Conservation (phyloP, 2,329 filamentous ascomycete genomes). For the Phyllosticta citribraziliensis region DNA sequence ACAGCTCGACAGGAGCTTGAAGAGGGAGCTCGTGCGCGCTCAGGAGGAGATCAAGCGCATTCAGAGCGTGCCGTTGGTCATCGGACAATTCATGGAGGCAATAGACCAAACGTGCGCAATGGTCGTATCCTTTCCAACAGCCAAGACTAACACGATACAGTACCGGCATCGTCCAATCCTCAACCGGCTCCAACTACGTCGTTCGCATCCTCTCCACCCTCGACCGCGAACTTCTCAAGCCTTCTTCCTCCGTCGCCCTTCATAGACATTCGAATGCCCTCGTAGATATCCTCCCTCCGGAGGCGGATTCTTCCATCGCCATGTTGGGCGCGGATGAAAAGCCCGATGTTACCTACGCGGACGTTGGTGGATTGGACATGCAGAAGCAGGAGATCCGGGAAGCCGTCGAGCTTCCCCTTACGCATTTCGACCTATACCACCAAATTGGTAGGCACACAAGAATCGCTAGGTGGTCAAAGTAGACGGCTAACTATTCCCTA, state of each 20-base stretch:
- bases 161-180: constrained; percentile 97
- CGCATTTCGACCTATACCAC: constrained; percentile 97
- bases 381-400: constrained; percentile 99
- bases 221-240: constrained; percentile 95
- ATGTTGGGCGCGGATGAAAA: constrained; percentile 97
- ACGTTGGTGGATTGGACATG: constrained; percentile 97
- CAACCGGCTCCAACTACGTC: constrained; percentile 97
- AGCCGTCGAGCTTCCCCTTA: constrained; percentile 91
- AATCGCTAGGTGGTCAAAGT: not conserved
- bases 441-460: constrained; percentile 61
- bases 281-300: constrained; percentile 96
- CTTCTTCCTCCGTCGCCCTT: constrained; percentile 91
- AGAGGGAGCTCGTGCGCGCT: constrained; percentile 90
- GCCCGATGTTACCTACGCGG: constrained; percentile 94
- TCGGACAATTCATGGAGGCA: constrained; percentile 99
- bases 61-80: constrained; percentile 94
- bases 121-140: not conserved
- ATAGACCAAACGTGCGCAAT: constrained; percentile 87
- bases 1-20: constrained; percentile 60
- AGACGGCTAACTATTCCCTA: constrained; percentile 15
- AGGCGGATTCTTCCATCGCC: constrained; percentile 96
- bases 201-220: constrained; percentile 96
- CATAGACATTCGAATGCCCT: constrained; percentile 98
- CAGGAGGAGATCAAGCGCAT: constrained; percentile 99
- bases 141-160: constrained; percentile 36